Percentiles rank a stretch among this genome's conserved stretches.
phyloP scores from a whole-genome alignment of 2,329 filamentous ascomycete species.

The Diaporthe amygdali region DNA sequence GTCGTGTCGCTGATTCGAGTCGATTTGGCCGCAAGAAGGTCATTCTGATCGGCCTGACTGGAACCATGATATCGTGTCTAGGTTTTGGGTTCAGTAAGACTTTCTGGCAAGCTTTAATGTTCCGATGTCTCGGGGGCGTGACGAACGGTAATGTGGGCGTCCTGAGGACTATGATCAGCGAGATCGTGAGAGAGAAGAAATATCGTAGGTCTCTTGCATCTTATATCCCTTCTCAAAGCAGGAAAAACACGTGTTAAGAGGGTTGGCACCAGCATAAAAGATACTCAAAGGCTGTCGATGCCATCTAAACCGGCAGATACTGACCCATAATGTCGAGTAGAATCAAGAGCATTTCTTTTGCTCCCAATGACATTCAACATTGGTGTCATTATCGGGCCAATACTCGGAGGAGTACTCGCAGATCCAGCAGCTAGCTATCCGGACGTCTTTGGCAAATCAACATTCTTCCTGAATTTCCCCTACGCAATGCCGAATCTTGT shows the following conservation, averaged over 20 bases:
- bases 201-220: conserved; percentile 29
- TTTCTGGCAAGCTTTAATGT: conserved; percentile 66
- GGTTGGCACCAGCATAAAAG: no score
- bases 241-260: background rate
- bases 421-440: conserved; percentile 51
- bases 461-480: conserved; percentile 54
- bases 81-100: conserved; percentile 74
- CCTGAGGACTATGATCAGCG: conserved; percentile 69
- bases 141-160: conserved; percentile 79
- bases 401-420: conserved; percentile 52
- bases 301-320: background rate
- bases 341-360: conserved; percentile 49
- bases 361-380: conserved; percentile 75
- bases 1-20: conserved; percentile 68
- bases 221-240: background rate
- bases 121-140: conserved; percentile 68
- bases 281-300: background rate
- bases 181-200: conserved; percentile 49
- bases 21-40: conserved; percentile 77
- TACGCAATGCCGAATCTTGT: conserved; percentile 62
- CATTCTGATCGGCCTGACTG: conserved; percentile 76
- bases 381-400: conserved; percentile 63
- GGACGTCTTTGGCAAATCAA: conserved; percentile 48
- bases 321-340: conserved; percentile 28
- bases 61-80: conserved; percentile 67